A percentile compares a stretch with the other conserved stretches of the same genome.
These are phyloP conservation scores for Amphibolis antarctica DNA, from an alignment of 106 monocot genomes.

Conservation along the genomic window DNA sequence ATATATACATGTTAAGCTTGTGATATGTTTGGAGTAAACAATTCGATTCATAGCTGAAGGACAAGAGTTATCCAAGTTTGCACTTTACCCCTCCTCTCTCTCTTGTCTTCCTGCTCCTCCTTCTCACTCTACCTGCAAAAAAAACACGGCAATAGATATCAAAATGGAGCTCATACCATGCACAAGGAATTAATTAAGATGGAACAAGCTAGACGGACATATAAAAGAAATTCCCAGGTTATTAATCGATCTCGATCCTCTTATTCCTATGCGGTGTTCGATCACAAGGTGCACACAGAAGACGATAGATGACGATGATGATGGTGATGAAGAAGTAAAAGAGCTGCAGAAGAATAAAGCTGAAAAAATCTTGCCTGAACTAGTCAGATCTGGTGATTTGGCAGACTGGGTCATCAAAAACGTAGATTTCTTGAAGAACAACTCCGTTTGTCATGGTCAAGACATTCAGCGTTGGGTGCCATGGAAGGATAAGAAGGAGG, in stretches of 20 bases:
- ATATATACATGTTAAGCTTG: not conserved
- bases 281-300: not conserved
- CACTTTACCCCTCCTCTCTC: not conserved
- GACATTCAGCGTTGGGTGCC: not conserved
- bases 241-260: too few relatives aligned
- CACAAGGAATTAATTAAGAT: too few relatives aligned
- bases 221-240: too few relatives aligned
- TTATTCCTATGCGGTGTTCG: too few relatives aligned
- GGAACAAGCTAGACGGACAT: not conserved
- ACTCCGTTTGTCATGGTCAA: not conserved
- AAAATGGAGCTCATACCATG: not conserved
- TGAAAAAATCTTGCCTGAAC: not conserved
- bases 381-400: not conserved
- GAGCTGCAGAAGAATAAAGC: constrained; percentile 2
- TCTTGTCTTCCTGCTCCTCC: not conserved
- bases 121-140: not conserved
- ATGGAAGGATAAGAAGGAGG: too few relatives aligned
- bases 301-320: too few relatives aligned
- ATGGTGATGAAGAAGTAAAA: too few relatives aligned
- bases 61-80: not conserved
- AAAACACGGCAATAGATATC: not conserved
- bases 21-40: not conserved
- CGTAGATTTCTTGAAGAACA: not conserved
- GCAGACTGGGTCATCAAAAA: not conserved
- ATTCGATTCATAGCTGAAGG: not conserved